phyloP scores from a whole-genome alignment of 2,329 filamentous ascomycete species.

The Hypomyces perniciosus region DNA sequence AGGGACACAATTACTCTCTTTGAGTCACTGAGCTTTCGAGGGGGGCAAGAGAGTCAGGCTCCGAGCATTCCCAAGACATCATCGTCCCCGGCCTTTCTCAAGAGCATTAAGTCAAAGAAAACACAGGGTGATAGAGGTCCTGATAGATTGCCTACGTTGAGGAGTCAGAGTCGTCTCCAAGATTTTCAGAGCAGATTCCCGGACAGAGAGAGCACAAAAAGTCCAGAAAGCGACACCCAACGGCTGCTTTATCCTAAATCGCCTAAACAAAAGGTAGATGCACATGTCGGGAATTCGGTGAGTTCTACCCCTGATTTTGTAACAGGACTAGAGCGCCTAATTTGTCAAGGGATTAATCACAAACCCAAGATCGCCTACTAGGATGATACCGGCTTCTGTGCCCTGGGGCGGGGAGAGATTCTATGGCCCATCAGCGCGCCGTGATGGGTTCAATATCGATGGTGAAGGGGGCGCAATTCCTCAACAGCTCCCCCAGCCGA shows the following conservation, averaged over 20 bases:
- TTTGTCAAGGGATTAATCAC: not conserved
- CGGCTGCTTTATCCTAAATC: slow-evolving; percentile 1
- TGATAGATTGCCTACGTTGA: not conserved
- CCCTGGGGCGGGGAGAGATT: not conserved
- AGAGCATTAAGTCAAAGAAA: not conserved
- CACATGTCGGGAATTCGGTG: not conserved
- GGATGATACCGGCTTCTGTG: not conserved
- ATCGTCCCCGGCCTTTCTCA: not conserved
- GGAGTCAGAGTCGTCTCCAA: not conserved
- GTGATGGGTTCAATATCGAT: slow-evolving; percentile 18
- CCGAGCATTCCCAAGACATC: not conserved
- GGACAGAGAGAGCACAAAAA: not conserved
- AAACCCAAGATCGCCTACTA: not conserved
- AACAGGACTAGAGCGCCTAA: not conserved
- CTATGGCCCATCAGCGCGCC: not conserved
- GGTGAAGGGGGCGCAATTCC: slow-evolving; percentile 14
- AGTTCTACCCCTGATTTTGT: not conserved
- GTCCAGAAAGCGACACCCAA: not conserved
- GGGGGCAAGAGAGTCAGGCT: not conserved
- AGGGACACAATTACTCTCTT: slow-evolving; percentile 27
- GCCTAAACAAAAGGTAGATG: not conserved
- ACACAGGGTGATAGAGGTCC: not conserved
- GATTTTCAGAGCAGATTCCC: not conserved
- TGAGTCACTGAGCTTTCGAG: slow-evolving; percentile 20
- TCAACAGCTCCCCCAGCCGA: not conserved